Conservation (phyloP, 2,329 filamentous ascomycete species). For the Colletotrichum viniferum region DNA sequence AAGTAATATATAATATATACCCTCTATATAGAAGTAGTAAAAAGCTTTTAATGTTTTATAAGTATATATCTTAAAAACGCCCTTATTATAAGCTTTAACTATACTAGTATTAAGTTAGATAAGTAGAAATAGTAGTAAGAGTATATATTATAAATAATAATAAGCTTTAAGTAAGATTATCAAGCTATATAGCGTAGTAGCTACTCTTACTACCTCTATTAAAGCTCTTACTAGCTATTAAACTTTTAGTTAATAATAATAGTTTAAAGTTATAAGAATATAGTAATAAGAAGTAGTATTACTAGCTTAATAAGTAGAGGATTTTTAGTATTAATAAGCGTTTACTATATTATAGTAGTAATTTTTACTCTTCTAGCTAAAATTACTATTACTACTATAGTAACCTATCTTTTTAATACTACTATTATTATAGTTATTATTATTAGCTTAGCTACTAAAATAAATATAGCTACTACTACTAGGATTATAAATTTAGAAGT, state of each 20-base stretch:
- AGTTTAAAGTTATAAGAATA: too few relatives aligned
- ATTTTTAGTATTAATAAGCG: too few relatives aligned
- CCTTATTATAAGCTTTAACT: neutral
- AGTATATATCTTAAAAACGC: neutral
- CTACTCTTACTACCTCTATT: neutral
- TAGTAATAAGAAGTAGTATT: too few relatives aligned
- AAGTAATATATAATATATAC: neutral
- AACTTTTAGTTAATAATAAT: too few relatives aligned
- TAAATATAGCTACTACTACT: neutral
- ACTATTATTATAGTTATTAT: neutral
- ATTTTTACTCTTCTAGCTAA: neutral
- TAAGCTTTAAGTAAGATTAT: neutral
- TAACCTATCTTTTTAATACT: neutral
- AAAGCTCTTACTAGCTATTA: neutral
- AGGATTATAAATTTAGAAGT: neutral
- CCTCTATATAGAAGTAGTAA: neutral
- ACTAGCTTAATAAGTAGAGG: too few relatives aligned
- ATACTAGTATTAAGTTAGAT: neutral
- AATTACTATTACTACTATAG: neutral
- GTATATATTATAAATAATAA: neutral
- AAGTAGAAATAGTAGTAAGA: rapidly evolving
- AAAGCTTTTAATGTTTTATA: neutral
- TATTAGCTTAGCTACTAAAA: neutral
- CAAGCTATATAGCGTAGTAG: neutral
- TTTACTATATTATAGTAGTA: neutral